These are phyloP conservation scores for Pythium oligandrum DNA, from an alignment of 352 stramenopile species.

Conservation along the genomic window DNA sequence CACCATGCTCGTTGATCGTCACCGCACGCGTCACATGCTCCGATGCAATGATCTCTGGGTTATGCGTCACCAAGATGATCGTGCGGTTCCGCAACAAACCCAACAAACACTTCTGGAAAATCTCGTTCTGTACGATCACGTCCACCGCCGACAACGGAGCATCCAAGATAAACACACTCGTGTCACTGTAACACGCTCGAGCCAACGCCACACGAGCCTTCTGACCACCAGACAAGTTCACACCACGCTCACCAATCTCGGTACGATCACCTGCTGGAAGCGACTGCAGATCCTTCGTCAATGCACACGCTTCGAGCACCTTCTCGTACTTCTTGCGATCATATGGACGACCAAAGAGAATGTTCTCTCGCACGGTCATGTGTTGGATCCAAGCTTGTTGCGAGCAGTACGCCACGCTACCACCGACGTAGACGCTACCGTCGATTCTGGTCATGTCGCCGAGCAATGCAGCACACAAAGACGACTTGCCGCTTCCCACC, in stretches of 20 bases:
- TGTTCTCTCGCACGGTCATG: conserved; percentile 51
- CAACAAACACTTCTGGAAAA: conserved; percentile 37
- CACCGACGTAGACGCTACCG: conserved; percentile 20
- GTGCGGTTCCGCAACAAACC: conserved; percentile 11
- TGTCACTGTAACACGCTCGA: conserved; percentile 39
- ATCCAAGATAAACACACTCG: conserved; percentile 19
- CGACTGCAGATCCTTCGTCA: conserved; percentile 51
- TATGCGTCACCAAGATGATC: conserved; percentile 18
- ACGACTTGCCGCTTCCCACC: conserved; percentile 90
- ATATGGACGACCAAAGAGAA: conserved; percentile 78
- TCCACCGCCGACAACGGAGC: conserved; percentile 14
- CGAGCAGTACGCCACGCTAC: conserved; percentile 56
- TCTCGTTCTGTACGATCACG: conserved; percentile 34
- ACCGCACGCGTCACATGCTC: conserved; percentile 3
- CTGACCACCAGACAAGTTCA: conserved; percentile 36
- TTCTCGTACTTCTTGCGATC: conserved; percentile 28
- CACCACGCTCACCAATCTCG: conserved; percentile 28
- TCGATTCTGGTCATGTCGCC: conserved; percentile 81
- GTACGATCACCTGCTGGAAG: conserved; percentile 51
- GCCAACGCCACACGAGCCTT: conserved; percentile 44
- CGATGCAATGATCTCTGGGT: conserved; percentile 12
- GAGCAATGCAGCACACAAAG: conserved; percentile 85
- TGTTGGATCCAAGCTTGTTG: conserved; percentile 86
- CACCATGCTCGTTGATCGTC: conserved; percentile 4
- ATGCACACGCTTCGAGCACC: conserved; percentile 41